These are phyloP conservation scores for Phytophthora colocasiae DNA, from an alignment of 352 stramenopile genomes.

Conservation along the genomic window DNA sequence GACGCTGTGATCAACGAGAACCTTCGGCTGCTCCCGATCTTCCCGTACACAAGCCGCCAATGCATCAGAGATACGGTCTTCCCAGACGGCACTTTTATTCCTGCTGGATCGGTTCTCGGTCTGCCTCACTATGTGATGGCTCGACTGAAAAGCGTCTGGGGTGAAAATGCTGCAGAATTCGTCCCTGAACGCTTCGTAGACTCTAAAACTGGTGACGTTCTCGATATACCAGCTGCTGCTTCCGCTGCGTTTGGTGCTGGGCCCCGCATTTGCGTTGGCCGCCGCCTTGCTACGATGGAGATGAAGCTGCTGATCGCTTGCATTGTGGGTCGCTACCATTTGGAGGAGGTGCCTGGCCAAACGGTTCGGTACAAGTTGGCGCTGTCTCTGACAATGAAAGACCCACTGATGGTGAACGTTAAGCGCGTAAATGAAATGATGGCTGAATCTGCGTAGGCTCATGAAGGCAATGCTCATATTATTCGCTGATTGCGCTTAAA, in stretches of 20 bases:
- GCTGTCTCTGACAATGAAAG: slow-evolving; percentile 45
- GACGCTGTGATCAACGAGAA: slow-evolving; percentile 53
- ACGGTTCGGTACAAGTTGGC: slow-evolving; percentile 43
- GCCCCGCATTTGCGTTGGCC: slow-evolving; percentile 55
- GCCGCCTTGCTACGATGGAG: slow-evolving; percentile 59
- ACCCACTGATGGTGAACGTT: slow-evolving; percentile 22
- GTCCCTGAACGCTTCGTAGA: slow-evolving; percentile 54
- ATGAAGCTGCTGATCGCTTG: slow-evolving; percentile 61
- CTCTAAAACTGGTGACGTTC: slow-evolving; percentile 14
- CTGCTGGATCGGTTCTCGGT: slow-evolving; percentile 27
- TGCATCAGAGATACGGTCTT: slow-evolving; percentile 45
- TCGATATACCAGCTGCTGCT: slow-evolving; percentile 43
- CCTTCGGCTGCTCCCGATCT: slow-evolving; percentile 56
- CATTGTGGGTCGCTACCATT: slow-evolving; percentile 52
- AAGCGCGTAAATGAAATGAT: slow-evolving; percentile 5
- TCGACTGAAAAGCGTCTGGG: slow-evolving; percentile 47
- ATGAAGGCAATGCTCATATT: neutral
- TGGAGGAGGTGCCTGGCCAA: slow-evolving; percentile 32
- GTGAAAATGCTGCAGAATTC: slow-evolving; percentile 40
- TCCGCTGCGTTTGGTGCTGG: slow-evolving; percentile 61
- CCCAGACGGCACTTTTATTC: slow-evolving; percentile 54
- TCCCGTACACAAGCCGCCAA: slow-evolving; percentile 44
- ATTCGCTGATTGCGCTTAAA: no score
- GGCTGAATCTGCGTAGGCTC: slow-evolving; percentile 8
- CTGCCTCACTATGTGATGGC: slow-evolving; percentile 48